These are phyloP conservation scores for Scheffersomyces quercinus DNA, from an alignment of 1,139 yeast species.

Conservation along the genomic window DNA sequence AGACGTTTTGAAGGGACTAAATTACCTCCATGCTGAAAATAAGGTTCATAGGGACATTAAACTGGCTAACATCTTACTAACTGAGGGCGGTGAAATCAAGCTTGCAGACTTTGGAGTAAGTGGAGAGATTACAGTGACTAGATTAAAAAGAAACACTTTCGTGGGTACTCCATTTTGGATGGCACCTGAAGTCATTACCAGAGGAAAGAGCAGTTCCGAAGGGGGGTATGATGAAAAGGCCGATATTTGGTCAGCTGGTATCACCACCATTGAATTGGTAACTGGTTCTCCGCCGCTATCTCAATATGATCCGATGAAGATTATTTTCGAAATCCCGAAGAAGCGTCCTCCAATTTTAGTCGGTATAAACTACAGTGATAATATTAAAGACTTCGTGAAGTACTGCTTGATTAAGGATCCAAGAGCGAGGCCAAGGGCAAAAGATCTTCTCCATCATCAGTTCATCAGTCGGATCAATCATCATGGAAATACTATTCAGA, in stretches of 20 bases:
- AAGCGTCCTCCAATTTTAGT: slow-evolving; percentile 64
- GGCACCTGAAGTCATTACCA: slow-evolving; percentile 82
- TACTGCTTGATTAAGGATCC: slow-evolving; percentile 64
- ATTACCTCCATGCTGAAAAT: slow-evolving; percentile 68
- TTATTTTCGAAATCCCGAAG: slow-evolving; percentile 69
- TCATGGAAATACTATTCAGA: slow-evolving; percentile 3
- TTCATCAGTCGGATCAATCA: slow-evolving; percentile 34
- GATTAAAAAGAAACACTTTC: slow-evolving; percentile 63
- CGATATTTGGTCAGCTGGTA: slow-evolving; percentile 88
- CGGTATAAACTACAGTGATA: slow-evolving; percentile 40
- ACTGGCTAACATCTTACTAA: slow-evolving; percentile 76
- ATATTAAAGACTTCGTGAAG: slow-evolving; percentile 59
- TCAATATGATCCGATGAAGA: slow-evolving; percentile 72
- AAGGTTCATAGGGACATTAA: slow-evolving; percentile 86
- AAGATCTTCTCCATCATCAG: slow-evolving; percentile 42
- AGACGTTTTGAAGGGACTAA: slow-evolving; percentile 63
- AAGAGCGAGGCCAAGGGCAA: slow-evolving; percentile 49
- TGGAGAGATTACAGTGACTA: slow-evolving; percentile 69
- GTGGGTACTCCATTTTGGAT: slow-evolving; percentile 94
- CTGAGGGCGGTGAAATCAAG: slow-evolving; percentile 62
- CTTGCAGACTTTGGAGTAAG: slow-evolving; percentile 89
- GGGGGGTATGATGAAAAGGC: slow-evolving; percentile 75
- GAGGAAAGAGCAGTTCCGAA: slow-evolving; percentile 55
- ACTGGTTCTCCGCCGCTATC: slow-evolving; percentile 75
- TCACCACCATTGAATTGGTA: slow-evolving; percentile 73